A percentile compares a stretch with the other conserved stretches of the same genome.
Conservation (phyloP, 192 early-diverging fungal genomes). For the Oehlia diaphana region DNA sequence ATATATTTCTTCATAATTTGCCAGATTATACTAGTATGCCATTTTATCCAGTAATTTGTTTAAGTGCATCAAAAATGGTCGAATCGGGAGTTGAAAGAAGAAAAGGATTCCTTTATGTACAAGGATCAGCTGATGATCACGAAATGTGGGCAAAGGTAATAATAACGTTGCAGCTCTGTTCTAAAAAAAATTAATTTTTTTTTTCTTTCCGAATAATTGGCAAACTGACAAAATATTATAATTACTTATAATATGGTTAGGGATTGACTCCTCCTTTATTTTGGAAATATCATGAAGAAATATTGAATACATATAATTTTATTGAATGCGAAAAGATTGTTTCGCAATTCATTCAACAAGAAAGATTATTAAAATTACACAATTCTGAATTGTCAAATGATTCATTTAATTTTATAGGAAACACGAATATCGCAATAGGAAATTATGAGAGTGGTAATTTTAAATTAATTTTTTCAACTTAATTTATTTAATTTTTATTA, state of each 20-base stretch:
- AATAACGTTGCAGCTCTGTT: neutral
- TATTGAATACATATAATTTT: slow-evolving; percentile 35
- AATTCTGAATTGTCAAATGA: slow-evolving; percentile 11
- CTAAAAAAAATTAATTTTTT: too few relatives aligned
- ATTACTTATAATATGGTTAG: slow-evolving; percentile 23
- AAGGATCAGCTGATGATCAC: slow-evolving; percentile 89
- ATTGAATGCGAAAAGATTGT: slow-evolving; percentile 45
- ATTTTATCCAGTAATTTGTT: slow-evolving; percentile 76
- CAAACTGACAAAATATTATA: too few relatives aligned
- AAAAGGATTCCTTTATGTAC: slow-evolving; percentile 74
- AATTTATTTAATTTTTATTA: neutral
- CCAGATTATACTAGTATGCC: slow-evolving; percentile 49
- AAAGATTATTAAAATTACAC: slow-evolving; percentile 21
- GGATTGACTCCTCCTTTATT: slow-evolving; percentile 65
- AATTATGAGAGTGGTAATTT: slow-evolving; percentile 43
- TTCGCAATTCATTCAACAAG: slow-evolving; percentile 31
- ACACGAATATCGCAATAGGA: slow-evolving; percentile 67
- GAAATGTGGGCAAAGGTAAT: slow-evolving; percentile 74
- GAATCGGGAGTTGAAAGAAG: slow-evolving; percentile 45
- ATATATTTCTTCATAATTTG: slow-evolving; percentile 38
- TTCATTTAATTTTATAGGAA: slow-evolving; percentile 54
- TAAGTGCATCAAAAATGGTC: slow-evolving; percentile 71
- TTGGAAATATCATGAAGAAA: slow-evolving; percentile 52
- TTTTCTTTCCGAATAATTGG: too few relatives aligned
- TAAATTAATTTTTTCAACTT: neutral